These are phyloP conservation scores for Domatiomyces globalis DNA, from an alignment of 2,329 filamentous ascomycete species.

Conservation along the genomic window DNA sequence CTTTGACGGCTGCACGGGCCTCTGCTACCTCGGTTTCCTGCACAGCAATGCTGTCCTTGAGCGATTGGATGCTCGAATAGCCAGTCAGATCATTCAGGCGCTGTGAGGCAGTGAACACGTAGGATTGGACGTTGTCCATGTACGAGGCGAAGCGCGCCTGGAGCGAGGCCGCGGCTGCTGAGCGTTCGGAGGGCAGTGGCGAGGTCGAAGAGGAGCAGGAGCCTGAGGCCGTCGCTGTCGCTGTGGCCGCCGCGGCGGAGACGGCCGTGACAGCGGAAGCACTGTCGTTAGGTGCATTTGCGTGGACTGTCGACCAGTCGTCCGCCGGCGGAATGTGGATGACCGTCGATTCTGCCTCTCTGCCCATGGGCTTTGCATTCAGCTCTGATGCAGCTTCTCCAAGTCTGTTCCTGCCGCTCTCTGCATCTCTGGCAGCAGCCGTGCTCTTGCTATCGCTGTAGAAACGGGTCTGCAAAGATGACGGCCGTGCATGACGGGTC, in stretches of 20 bases:
- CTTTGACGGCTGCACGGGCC: constrained; percentile 51
- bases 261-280: not conserved
- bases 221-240: constrained; percentile 29
- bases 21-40: constrained; percentile 43
- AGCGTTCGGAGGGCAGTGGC: constrained; percentile 27
- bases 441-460: constrained; percentile 15
- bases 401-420: constrained; percentile 14
- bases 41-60: constrained; percentile 62
- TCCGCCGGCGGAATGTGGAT: constrained; percentile 12
- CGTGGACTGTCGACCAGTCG: constrained; percentile 15
- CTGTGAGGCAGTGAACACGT: constrained; percentile 71
- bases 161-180: constrained; percentile 25
- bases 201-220: constrained; percentile 40
- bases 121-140: constrained; percentile 81
- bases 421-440: constrained; percentile 10
- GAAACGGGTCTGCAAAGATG: constrained; percentile 10
- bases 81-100: constrained; percentile 89
- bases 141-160: constrained; percentile 49
- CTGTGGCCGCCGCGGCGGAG: constrained; percentile 20
- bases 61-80: constrained; percentile 75
- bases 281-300: not conserved
- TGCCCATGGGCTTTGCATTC: constrained; percentile 9
- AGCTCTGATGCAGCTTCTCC: constrained; percentile 7
- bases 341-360: constrained; percentile 15
- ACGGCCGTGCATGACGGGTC: not conserved